A percentile compares a stretch with the other conserved stretches of the same genome.
phyloP scores from a whole-genome alignment of 2,329 filamentous ascomycete species.

The Knoxdaviesia capensis region DNA sequence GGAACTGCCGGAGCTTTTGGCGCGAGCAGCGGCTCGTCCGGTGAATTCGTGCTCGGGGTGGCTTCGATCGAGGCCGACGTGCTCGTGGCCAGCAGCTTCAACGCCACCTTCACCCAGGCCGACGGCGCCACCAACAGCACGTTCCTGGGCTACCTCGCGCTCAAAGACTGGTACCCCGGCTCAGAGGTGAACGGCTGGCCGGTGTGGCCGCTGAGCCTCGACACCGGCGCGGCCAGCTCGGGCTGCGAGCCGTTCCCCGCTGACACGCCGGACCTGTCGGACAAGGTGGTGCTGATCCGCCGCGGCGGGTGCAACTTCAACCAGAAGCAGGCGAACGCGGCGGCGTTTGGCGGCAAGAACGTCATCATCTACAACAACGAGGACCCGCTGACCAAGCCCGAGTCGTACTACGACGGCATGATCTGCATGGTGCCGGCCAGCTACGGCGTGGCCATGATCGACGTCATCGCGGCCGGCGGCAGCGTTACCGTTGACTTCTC shows the following conservation, averaged over 20 bases:
- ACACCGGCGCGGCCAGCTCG: too few relatives aligned
- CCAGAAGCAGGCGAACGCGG: slow-evolving; percentile 31
- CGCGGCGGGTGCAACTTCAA: slow-evolving; percentile 36
- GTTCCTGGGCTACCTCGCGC: too few relatives aligned
- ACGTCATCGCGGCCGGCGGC: slow-evolving; percentile 19
- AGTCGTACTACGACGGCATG: slow-evolving; percentile 19
- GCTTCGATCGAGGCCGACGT: slow-evolving; percentile 21
- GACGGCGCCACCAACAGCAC: too few relatives aligned
- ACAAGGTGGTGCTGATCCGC: slow-evolving; percentile 37
- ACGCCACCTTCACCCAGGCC: too few relatives aligned
- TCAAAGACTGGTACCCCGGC: too few relatives aligned
- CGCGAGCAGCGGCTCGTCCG: too few relatives aligned
- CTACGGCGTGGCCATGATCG: slow-evolving; percentile 23
- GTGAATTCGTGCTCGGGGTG: slow-evolving; percentile 22
- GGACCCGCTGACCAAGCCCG: slow-evolving; percentile 11
- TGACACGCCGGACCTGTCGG: slow-evolving; percentile 33
- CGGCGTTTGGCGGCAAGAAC: slow-evolving; percentile 34
- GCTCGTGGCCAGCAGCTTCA: too few relatives aligned
- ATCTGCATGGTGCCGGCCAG: slow-evolving; percentile 21
- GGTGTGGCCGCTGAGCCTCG: too few relatives aligned
- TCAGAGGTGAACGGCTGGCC: too few relatives aligned
- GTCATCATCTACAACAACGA: slow-evolving; percentile 42
- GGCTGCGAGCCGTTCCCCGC: slow-evolving; percentile 5
- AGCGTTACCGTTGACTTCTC: slow-evolving; percentile 23
- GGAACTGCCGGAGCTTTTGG: slow-evolving; percentile 18